These are phyloP conservation scores for Fomitopsis pinicola DNA, from an alignment of 1,284 basidiomycete genomes.

Conservation along the genomic window DNA sequence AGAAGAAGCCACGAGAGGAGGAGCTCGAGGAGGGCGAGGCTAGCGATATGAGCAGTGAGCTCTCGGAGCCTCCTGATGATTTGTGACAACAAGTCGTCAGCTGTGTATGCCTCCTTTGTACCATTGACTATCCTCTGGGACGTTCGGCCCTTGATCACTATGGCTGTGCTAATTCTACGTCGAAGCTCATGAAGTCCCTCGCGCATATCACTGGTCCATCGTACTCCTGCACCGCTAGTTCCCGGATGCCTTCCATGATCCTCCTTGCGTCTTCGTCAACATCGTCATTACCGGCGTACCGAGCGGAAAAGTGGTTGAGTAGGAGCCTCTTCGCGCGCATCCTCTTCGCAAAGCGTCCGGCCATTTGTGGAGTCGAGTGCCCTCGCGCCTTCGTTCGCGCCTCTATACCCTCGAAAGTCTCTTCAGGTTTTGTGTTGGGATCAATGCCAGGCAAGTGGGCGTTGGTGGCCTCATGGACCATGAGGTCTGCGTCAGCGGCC, in stretches of 20 bases:
- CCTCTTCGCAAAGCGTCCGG: slow-evolving; percentile 74
- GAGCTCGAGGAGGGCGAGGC: slow-evolving; percentile 83
- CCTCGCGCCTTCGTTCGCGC: slow-evolving; percentile 73
- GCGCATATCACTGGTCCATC: slow-evolving; percentile 58
- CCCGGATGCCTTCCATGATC: slow-evolving; percentile 59
- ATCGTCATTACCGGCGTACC: slow-evolving; percentile 37
- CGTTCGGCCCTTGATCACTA: background rate
- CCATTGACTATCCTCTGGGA: background rate
- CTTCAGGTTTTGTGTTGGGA: slow-evolving; percentile 47
- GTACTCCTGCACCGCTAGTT: slow-evolving; percentile 50
- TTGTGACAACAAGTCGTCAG: slow-evolving; percentile 1
- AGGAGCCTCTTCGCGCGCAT: slow-evolving; percentile 66
- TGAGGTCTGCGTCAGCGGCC: slow-evolving; percentile 58
- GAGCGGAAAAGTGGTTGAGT: slow-evolving; percentile 83
- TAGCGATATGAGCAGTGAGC: slow-evolving; percentile 68
- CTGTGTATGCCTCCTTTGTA: slow-evolving; percentile 8
- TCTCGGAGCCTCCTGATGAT: slow-evolving; percentile 71
- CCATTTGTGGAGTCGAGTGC: slow-evolving; percentile 92
- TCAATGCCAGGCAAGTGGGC: slow-evolving; percentile 77
- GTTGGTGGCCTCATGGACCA: slow-evolving; percentile 90
- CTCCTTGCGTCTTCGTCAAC: slow-evolving; percentile 39
- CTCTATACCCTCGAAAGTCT: slow-evolving; percentile 62
- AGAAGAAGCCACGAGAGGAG: slow-evolving; percentile 50
- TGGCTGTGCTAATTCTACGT: slow-evolving; percentile 37
- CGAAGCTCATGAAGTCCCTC: slow-evolving; percentile 66